phyloP scores from a whole-genome alignment of 257 asterid genomes.

The Lycium barbarum region DNA sequence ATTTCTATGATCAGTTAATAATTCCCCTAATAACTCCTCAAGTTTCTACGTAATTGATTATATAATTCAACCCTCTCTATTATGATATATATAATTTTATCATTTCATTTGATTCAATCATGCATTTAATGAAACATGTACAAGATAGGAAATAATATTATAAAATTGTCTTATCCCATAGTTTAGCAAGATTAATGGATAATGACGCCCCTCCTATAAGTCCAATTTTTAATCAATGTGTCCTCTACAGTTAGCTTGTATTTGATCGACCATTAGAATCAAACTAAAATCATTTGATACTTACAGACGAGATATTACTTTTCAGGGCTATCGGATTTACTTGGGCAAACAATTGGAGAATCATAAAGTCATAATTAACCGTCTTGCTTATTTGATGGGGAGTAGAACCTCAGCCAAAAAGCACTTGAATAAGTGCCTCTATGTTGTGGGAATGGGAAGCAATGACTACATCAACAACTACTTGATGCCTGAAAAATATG shows the following conservation, averaged over 20 bases:
- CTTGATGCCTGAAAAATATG: constrained; percentile 33
- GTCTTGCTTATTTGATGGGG: constrained; percentile 25
- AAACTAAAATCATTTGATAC: too few relatives aligned
- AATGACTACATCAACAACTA: constrained; percentile 70
- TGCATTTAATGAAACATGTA: not conserved
- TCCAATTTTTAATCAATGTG: not conserved
- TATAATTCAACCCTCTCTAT: too few relatives aligned
- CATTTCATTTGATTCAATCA: not conserved
- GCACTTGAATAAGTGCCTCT: constrained; percentile 56
- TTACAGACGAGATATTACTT: too few relatives aligned
- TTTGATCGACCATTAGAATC: not conserved
- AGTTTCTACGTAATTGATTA: too few relatives aligned
- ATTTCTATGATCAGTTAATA: not conserved
- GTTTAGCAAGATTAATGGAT: not conserved
- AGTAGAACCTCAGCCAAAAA: not conserved
- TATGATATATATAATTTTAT: too few relatives aligned
- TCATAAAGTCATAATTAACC: constrained; percentile 36
- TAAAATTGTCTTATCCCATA: not conserved
- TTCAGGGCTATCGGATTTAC: too few relatives aligned
- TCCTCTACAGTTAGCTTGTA: not conserved
- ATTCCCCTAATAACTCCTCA: not conserved
- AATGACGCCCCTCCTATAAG: not conserved
- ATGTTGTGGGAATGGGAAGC: constrained; percentile 59
- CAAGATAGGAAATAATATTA: not conserved
- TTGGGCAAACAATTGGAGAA: constrained; percentile 29